These are phyloP conservation scores for Fusarium dlaminii DNA, from an alignment of 2,329 filamentous ascomycete genomes.

Conservation along the genomic window DNA sequence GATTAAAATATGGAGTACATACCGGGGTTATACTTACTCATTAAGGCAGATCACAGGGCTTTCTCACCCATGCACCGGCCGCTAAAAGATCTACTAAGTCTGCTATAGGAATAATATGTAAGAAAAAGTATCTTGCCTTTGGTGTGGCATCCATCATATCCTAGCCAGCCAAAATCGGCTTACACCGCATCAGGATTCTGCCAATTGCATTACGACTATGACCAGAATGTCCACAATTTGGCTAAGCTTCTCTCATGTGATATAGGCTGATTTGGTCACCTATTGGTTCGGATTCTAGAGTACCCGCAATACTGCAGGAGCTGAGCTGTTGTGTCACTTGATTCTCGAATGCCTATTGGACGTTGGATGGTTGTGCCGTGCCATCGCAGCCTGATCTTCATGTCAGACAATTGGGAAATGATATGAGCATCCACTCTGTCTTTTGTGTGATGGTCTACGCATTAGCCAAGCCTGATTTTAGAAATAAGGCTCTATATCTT, in stretches of 20 bases:
- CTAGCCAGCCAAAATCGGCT: too few relatives aligned
- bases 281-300: not conserved
- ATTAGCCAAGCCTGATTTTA: not conserved
- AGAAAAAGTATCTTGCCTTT: not conserved
- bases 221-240: too few relatives aligned
- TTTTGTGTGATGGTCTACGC: not conserved
- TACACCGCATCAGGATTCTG: not conserved
- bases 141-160: not conserved
- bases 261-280: rapidly evolving
- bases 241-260: not conserved
- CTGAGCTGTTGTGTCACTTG: not conserved
- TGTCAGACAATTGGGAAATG: rapidly evolving
- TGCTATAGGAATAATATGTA: not conserved
- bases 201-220: not conserved
- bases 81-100: rapidly evolving
- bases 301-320: not conserved
- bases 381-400: not conserved
- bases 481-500: not conserved
- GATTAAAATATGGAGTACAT: not conserved
- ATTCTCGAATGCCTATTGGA: not conserved
- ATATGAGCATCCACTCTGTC: not conserved
- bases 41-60: not conserved
- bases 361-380: not conserved
- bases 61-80: not conserved
- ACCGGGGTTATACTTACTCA: rapidly evolving